A percentile compares a stretch with the other conserved stretches of the same genome.
Evolutionary conservation across 2,329 filamentous ascomycete species (phyloP).

Genomic region (Diplodia sapinea): DNA sequence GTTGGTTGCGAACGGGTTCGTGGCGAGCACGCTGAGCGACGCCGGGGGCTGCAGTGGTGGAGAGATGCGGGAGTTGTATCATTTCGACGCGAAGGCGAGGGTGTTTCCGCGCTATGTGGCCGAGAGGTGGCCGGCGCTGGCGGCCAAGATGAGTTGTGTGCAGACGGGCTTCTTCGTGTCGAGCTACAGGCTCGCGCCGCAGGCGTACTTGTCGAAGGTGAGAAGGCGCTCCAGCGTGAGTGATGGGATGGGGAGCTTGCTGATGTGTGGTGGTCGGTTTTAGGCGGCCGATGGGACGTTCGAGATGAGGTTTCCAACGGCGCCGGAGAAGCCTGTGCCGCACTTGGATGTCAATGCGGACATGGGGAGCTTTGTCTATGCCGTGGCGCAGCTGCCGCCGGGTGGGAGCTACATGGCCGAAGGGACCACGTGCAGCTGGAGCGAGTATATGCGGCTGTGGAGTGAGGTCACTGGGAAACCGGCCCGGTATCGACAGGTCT

Average conservation of each 20-base stretch:
- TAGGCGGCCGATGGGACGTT: constrained; percentile 17
- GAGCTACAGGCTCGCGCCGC: constrained; percentile 27
- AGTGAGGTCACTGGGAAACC: constrained; percentile 1
- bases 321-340: constrained; percentile 15
- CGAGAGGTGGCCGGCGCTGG: constrained; percentile 32
- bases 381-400: constrained; percentile 14
- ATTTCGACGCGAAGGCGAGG: constrained; percentile 35
- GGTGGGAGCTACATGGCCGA: constrained; percentile 11
- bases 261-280: not conserved
- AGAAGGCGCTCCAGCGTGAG: not conserved
- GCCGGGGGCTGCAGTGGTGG: constrained; percentile 10
- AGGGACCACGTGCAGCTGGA: constrained; percentile 23
- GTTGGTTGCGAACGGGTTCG: constrained; percentile 32
- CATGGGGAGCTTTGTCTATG: constrained; percentile 13
- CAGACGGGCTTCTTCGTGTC: constrained; percentile 34
- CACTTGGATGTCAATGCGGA: constrained; percentile 14
- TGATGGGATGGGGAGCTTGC: not conserved
- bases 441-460: constrained; percentile 22
- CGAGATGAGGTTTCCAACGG: constrained; percentile 1
- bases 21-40: constrained; percentile 32
- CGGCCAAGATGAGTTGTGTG: constrained; percentile 35
- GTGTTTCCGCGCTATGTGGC: constrained; percentile 34
- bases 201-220: constrained; percentile 25
- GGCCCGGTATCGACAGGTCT: constrained; percentile 36
- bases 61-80: constrained; percentile 24